Percentiles rank a stretch among this genome's conserved stretches.
phyloP scores from a whole-genome alignment of 1,139 yeast genomes.

The Hyphopichia fennica region DNA sequence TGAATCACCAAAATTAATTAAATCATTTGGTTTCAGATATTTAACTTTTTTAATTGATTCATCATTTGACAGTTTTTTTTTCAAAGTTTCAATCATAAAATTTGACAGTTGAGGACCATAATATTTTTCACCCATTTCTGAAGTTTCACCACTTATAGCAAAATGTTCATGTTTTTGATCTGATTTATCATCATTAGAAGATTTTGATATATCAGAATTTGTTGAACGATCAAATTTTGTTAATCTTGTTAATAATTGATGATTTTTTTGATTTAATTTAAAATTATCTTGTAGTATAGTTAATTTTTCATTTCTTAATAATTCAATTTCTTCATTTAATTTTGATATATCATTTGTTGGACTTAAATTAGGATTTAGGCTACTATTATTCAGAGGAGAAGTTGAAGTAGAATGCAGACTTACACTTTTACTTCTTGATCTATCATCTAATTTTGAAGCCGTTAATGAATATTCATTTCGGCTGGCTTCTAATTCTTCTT shows the following conservation, averaged over 20 bases:
- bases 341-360: conserved; percentile 1
- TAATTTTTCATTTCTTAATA: conserved; percentile 19
- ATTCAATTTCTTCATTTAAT: conserved; percentile 13
- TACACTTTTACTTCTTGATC: not conserved
- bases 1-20: conserved; percentile 13
- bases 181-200: not conserved
- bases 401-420: not conserved
- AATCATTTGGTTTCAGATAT: conserved; percentile 9
- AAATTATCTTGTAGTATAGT: conserved; percentile 19
- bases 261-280: conserved; percentile 14
- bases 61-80: conserved; percentile 14
- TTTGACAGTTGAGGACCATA: conserved; percentile 53
- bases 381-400: not conserved
- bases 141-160: conserved; percentile 21
- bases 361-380: not conserved
- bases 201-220: conserved; percentile 1
- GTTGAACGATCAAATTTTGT: conserved; percentile 4
- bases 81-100: conserved; percentile 42
- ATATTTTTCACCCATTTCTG: conserved; percentile 38
- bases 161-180: conserved; percentile 6
- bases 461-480: not conserved
- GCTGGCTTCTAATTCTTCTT: conserved; percentile 16
- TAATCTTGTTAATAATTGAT: conserved; percentile 1
- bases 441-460: not conserved
- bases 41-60: conserved; percentile 5